Base-by-base conservation (phyloP, 768 basidiomycete genomes). In the Kwoniella newhampshirensis region DNA sequence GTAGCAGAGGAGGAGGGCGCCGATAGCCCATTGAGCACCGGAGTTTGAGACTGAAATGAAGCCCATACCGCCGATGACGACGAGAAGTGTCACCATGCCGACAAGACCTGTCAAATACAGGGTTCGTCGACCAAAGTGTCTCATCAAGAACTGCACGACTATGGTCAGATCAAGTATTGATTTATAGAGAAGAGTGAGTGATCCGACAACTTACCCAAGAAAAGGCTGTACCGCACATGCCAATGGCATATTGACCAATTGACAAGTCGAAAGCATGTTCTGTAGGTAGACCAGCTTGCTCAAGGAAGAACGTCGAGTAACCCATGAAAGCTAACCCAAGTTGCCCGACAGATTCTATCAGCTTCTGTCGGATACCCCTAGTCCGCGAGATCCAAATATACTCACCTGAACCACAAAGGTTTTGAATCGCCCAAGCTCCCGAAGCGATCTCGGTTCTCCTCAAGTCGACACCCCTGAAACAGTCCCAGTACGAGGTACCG, bases 391-490 rank as follows among this genome's bases (percentile, higher is more conserved):
- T 43, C 1, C n/a, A n/a, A n/a, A n/a, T n/a, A n/a, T n/a, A n/a
- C n/a, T n/a, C n/a, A n/a, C n/a, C 47, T 43, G 60, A 68, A 42
- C 71, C 74, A 41, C 64, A 71, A 4, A 55, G 35, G 39, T 56
- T 68, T 49, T 77, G 76, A 30, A 68, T 65, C 17, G 61, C 43
- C 74, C 74, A 77, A 23, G 58, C 62, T 20, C 63, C 60, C 18
- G 60, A 25, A 6, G 67, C 91, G 76, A 91, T 70, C 60, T 77
- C 77, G 8, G 58, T 77, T 11, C 77, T 51, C 26, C 77, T 59
- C 0, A 67, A 52, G 51, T 79, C 76, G 53, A 70, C 54, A 20
- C 77, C 77, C 21, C 56, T 60, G 74, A 77, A 78, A 63, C 77
- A 78, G 54, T 78, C 76, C 15, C 67, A 25, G 66, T 78, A 79